Conservation (phyloP, 768 basidiomycete species). For the Amanita pallidorosea region DNA sequence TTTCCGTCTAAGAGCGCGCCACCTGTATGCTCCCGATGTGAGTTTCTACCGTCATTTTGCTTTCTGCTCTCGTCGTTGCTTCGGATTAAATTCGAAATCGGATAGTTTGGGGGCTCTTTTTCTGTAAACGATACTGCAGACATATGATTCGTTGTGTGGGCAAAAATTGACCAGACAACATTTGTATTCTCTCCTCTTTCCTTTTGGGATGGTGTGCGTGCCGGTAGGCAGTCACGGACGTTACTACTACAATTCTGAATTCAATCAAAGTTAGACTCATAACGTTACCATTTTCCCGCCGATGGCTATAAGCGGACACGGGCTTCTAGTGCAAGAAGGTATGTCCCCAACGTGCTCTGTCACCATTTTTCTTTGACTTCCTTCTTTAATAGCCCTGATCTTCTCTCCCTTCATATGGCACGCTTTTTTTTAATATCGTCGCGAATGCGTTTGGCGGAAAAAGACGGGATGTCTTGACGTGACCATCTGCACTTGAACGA, state of each 20-base stretch:
- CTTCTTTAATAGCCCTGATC: no score
- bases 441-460: no score
- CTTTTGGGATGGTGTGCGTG: conserved; percentile 1
- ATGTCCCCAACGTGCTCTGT: neutral
- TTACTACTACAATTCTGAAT: neutral
- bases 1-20: neutral
- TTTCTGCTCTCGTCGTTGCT: neutral
- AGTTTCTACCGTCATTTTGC: neutral
- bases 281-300: neutral
- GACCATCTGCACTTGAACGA: no score
- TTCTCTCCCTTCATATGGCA: no score
- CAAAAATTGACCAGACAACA: neutral
- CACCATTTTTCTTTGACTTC: neutral
- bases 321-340: neutral
- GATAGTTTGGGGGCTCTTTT: neutral
- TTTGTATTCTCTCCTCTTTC: neutral
- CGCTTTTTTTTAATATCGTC: no score
- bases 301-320: neutral
- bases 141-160: neutral
- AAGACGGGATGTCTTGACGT: no score
- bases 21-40: neutral
- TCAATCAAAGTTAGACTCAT: conserved; percentile 2
- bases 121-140: neutral
- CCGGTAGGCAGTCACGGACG: neutral
- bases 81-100: neutral